phyloP scores from a whole-genome alignment of 2,329 filamentous ascomycete species.

The Niveomyces coronatus region DNA sequence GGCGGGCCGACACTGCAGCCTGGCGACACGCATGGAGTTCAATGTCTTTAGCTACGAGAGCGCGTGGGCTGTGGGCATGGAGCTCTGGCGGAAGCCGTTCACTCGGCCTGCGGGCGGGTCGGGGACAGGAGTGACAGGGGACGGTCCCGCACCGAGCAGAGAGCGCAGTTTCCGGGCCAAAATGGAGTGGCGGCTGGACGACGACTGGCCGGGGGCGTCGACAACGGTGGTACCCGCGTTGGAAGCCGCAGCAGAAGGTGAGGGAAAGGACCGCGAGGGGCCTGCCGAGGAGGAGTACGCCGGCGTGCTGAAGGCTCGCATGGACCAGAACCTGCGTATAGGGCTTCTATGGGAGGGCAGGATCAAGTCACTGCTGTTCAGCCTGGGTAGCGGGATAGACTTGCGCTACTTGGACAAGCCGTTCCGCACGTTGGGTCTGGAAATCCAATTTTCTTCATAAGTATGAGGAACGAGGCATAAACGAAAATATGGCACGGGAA shows the following conservation, averaged over 20 bases:
- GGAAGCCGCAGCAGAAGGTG: conserved; percentile 4
- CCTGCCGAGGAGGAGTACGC: conserved; percentile 53
- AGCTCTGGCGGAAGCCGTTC: conserved; percentile 69
- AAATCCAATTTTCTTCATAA: conserved; percentile 73
- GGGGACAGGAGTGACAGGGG: conserved; percentile 26
- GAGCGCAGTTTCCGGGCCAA: conserved; percentile 44
- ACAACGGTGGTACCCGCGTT: conserved; percentile 4
- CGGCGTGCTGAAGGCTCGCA: conserved; percentile 78
- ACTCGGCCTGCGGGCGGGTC: conserved; percentile 27
- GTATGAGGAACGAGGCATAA: background rate
- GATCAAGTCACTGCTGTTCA: conserved; percentile 86
- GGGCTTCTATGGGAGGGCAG: conserved; percentile 88
- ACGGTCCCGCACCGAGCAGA: conserved; percentile 8
- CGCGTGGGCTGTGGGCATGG: conserved; percentile 81
- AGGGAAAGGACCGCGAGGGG: conserved; percentile 6
- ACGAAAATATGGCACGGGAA: too few species aligned
- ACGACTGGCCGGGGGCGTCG: conserved; percentile 4
- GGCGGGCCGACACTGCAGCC: conserved; percentile 69
- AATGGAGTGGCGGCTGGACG: conserved; percentile 37
- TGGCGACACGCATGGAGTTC: conserved; percentile 90
- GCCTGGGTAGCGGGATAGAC: conserved; percentile 77
- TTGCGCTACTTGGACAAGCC: conserved; percentile 65
- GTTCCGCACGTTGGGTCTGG: conserved; percentile 65
- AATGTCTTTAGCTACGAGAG: conserved; percentile 98
- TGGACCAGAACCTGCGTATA: conserved; percentile 81